A percentile compares a stretch with the other conserved stretches of the same genome.
Evolutionary conservation across 1,284 basidiomycete species (phyloP).

Genomic region (Cryptococcus maquisensis): DNA sequence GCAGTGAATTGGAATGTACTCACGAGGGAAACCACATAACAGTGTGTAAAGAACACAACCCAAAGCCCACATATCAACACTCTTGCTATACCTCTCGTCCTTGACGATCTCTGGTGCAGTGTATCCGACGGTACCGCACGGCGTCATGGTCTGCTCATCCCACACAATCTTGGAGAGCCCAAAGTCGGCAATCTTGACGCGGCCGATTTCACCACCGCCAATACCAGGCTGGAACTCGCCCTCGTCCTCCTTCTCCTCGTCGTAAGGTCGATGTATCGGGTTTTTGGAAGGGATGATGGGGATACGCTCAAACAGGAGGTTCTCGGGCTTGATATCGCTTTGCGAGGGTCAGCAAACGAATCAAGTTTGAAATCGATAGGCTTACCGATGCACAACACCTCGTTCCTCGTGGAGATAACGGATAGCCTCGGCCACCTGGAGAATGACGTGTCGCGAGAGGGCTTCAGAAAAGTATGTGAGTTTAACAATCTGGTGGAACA

Average conservation of each 20-base stretch:
- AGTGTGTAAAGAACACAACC: slow-evolving; percentile 98
- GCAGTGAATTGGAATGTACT: slow-evolving; percentile 8
- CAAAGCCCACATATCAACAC: slow-evolving; percentile 99
- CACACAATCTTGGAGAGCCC: slow-evolving; percentile 97
- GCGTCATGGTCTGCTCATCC: slow-evolving; percentile 99
- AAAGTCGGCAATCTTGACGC: slow-evolving; percentile 98
- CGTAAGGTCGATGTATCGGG: slow-evolving; percentile 76
- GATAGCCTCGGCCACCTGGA: slow-evolving; percentile 94
- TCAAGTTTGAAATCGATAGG: background rate
- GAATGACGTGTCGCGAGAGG: slow-evolving; percentile 89
- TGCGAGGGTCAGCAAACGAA: slow-evolving; percentile 1
- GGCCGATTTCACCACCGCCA: slow-evolving; percentile 95
- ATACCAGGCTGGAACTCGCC: slow-evolving; percentile 88
- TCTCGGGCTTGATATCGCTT: slow-evolving; percentile 96
- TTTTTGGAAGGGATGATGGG: slow-evolving; percentile 84
- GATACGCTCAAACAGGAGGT: slow-evolving; percentile 90
- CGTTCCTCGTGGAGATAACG: slow-evolving; percentile 95
- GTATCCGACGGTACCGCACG: slow-evolving; percentile 98
- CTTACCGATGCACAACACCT: slow-evolving; percentile 85
- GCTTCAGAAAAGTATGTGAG: slow-evolving; percentile 98
- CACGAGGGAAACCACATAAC: slow-evolving; percentile 90
- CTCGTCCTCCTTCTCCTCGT: slow-evolving; percentile 98
- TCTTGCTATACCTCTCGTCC: slow-evolving; percentile 97
- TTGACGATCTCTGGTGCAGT: slow-evolving; percentile 99
- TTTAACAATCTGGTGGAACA: slow-evolving; percentile 99